Percentiles rank a stretch among this genome's conserved stretches.
Evolutionary conservation across 2,329 filamentous ascomycete genomes (phyloP).

Genomic region (Cordyceps cateniannulata): DNA sequence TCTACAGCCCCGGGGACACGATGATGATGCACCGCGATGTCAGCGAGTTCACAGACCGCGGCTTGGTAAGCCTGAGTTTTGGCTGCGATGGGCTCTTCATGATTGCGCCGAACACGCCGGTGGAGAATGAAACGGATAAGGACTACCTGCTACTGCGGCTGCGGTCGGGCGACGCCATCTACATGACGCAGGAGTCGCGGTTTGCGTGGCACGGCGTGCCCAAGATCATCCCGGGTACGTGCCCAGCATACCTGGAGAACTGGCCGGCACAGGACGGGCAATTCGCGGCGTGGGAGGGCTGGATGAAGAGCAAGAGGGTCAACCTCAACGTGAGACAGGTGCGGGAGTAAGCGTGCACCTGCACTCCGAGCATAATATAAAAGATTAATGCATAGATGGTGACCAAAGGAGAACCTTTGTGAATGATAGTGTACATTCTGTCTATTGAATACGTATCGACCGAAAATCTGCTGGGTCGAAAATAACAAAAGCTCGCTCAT

Average conservation of each 20-base stretch:
- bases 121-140: constrained; percentile 28
- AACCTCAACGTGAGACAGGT: constrained; percentile 94
- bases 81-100: constrained; percentile 90
- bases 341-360: constrained; percentile 39
- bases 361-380: background rate
- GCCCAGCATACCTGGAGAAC: constrained; percentile 63
- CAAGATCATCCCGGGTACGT: constrained; percentile 73
- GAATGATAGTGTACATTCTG: background rate
- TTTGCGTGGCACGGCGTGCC: constrained; percentile 96
- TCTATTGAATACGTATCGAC: constrained; percentile 5
- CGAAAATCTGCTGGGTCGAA: background rate
- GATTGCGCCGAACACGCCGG: constrained; percentile 55
- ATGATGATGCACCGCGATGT: constrained; percentile 92
- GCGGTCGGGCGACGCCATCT: constrained; percentile 79
- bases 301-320: constrained; percentile 82
- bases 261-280: constrained; percentile 61
- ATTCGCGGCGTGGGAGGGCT: constrained; percentile 69
- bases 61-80: constrained; percentile 77
- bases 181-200: constrained; percentile 75
- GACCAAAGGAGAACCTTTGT: background rate
- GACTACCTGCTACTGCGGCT: constrained; percentile 58
- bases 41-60: constrained; percentile 72
- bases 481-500: constrained; percentile 4
- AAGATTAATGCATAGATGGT: background rate
- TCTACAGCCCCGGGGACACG: constrained; percentile 86